Base-by-base conservation (phyloP, 768 basidiomycete species). In the Mycena chlorophos region DNA sequence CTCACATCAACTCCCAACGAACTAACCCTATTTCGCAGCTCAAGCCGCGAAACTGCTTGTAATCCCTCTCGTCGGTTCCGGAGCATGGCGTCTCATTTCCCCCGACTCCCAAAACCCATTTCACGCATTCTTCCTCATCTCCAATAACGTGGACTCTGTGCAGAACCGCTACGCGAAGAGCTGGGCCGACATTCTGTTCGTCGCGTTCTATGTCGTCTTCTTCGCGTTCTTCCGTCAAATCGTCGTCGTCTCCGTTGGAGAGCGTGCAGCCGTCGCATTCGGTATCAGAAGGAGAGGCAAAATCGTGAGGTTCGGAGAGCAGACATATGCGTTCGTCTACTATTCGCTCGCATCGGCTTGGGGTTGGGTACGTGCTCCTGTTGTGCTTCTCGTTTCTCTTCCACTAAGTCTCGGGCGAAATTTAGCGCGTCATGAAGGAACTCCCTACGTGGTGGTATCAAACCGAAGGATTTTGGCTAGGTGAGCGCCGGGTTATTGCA, bases 361-460 rank as follows among this genome's bases (percentile, higher is more conserved):
- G 78, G 96, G 96, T 23, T 76, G 85, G 43, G 94, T 95, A 54
- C 67, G 91, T 82, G 3, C n/a, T 10, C 34, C 13, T 54, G 2
- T 27, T 34, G 25, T 13, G 30, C 20, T 30, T 37, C 22, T 16
- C 47, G 20, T 27, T 12, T 48, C 46, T 45, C 54, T 56, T 31
- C 55, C 30, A 51, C 22, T 19, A 29, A 57, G 5, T 39, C 3
- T n/a, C 19, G 25, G 31, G 4, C 6, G 16, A 23, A 22, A 22
- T 43, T 10, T 52, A 94, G 93, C 78, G 79, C 54, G 84, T 96
- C 62, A 98, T 98, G 95, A 67, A 74, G 0, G 78, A 82, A 54
- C 75, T 91, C 13, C 89, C 89, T 0, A 91, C 89, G 0, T 91
- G 85, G 79, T 98, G 92, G 90, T 93, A 85, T 71, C 75, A 80